Conservation (phyloP, 1,284 basidiomycete genomes). For the Gymnopus androsaceus region DNA sequence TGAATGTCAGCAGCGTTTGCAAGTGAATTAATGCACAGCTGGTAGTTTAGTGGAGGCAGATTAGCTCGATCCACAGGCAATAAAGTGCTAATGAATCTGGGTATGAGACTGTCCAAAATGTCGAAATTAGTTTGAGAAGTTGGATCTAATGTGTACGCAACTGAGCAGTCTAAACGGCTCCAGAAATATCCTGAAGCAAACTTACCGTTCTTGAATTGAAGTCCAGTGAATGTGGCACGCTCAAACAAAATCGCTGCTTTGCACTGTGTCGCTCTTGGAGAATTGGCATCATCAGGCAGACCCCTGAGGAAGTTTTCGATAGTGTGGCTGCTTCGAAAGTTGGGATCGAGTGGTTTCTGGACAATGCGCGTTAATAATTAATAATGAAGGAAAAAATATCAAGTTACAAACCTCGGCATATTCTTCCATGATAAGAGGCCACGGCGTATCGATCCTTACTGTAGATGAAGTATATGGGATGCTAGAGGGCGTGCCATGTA, state of each 20-base stretch:
- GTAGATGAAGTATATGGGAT: constrained; percentile 29
- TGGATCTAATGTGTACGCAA: background rate
- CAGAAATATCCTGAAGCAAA: constrained; percentile 26
- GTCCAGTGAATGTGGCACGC: constrained; percentile 24
- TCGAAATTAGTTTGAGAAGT: constrained; percentile 24
- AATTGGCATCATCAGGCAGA: constrained; percentile 27
- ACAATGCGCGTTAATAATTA: background rate
- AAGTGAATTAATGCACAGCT: constrained; percentile 37
- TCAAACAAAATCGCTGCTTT: constrained; percentile 41
- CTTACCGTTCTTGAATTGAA: constrained; percentile 7
- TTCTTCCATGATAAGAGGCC: constrained; percentile 35
- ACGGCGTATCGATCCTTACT: constrained; percentile 41
- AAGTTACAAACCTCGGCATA: constrained; percentile 28
- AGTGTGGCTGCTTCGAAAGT: constrained; percentile 25
- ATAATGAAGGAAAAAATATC: background rate
- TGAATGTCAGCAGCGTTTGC: constrained; percentile 36
- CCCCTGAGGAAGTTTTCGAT: constrained; percentile 34
- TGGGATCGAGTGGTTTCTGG: background rate
- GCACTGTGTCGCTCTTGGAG: constrained; percentile 32
- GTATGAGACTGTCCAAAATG: constrained; percentile 26
- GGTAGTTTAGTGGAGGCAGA: constrained; percentile 18
- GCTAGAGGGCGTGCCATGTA: constrained; percentile 36
- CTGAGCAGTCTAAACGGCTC: background rate
- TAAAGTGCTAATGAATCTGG: constrained; percentile 21
- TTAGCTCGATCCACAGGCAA: constrained; percentile 22